phyloP scores from a whole-genome alignment of 768 basidiomycete genomes.

The Phylloporus rhodoxanthus region DNA sequence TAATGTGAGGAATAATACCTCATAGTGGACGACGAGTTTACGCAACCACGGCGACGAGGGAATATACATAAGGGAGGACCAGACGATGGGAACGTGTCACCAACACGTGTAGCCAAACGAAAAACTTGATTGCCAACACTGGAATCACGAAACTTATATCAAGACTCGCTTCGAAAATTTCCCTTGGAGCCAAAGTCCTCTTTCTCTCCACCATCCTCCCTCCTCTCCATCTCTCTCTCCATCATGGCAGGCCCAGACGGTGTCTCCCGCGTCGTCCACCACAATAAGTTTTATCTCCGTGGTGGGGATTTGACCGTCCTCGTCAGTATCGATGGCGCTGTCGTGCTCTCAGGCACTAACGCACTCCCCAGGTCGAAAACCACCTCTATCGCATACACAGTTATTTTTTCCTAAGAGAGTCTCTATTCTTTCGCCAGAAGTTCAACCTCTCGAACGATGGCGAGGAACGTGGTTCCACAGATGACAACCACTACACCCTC shows the following conservation, averaged over 20 bases:
- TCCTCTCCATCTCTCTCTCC: constrained; percentile 18
- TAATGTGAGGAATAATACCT: too few species aligned
- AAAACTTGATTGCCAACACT: constrained; percentile 18
- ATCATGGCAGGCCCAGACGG: constrained; percentile 27
- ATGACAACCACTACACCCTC: constrained; percentile 40
- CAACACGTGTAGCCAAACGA: constrained; percentile 32
- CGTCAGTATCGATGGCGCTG: constrained; percentile 32
- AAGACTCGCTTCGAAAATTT: constrained; percentile 35
- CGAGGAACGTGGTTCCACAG: constrained; percentile 33
- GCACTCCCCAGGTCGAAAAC: constrained; percentile 47
- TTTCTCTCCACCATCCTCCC: constrained; percentile 26
- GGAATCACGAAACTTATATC: constrained; percentile 30
- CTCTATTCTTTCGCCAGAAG: constrained; percentile 38
- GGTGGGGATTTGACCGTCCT: constrained; percentile 55
- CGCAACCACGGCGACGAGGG: constrained; percentile 21
- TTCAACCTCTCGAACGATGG: constrained; percentile 33
- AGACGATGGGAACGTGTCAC: constrained; percentile 25
- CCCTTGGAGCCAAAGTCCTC: constrained; percentile 27
- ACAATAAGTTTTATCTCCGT: constrained; percentile 48
- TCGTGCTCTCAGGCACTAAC: constrained; percentile 5
- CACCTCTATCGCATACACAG: constrained; percentile 52
- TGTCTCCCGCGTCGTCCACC: constrained; percentile 29
- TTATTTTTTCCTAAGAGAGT: constrained; percentile 66
- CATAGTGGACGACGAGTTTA: constrained; percentile 18
- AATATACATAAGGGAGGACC: constrained; percentile 18